These are phyloP conservation scores for Iris pallida DNA, from an alignment of 116 monocot species.

Conservation along the genomic window DNA sequence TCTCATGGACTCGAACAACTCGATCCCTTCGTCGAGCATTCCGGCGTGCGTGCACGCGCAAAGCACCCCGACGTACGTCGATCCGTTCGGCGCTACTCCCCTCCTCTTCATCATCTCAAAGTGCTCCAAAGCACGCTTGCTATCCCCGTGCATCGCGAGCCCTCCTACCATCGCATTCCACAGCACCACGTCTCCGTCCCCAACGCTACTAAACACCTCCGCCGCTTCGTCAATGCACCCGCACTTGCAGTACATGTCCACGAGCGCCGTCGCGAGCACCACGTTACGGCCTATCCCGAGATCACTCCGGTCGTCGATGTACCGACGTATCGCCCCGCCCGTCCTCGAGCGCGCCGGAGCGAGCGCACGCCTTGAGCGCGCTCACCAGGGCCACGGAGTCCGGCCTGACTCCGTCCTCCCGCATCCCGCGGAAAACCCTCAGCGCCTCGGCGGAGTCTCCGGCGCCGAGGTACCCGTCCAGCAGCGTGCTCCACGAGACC, in stretches of 20 bases:
- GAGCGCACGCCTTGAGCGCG: conserved; percentile 36
- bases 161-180: conserved; percentile 54
- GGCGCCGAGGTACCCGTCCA: conserved; percentile 43
- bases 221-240: conserved; percentile 40
- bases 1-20: conserved; percentile 41
- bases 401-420: conserved; percentile 24
- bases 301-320: background rate
- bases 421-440: conserved; percentile 35
- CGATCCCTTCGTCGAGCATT: conserved; percentile 32
- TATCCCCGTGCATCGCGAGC: conserved; percentile 38
- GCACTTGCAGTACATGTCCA: conserved; percentile 53
- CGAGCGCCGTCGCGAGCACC: conserved; percentile 33
- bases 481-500: conserved; percentile 71
- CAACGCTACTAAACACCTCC: conserved; percentile 27
- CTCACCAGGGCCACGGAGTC: conserved; percentile 32
- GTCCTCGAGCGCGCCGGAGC: conserved; percentile 20
- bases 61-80: conserved; percentile 25
- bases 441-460: conserved; percentile 41
- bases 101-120: conserved; percentile 24
- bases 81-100: conserved; percentile 13
- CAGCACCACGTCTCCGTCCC: conserved; percentile 24
- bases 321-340: conserved; percentile 17
- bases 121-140: conserved; percentile 19
- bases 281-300: conserved; percentile 14
- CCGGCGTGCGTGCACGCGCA: conserved; percentile 36